Evolutionary conservation across 805 yeast genomes (phyloP).

Genomic region (Candida berthetii): DNA sequence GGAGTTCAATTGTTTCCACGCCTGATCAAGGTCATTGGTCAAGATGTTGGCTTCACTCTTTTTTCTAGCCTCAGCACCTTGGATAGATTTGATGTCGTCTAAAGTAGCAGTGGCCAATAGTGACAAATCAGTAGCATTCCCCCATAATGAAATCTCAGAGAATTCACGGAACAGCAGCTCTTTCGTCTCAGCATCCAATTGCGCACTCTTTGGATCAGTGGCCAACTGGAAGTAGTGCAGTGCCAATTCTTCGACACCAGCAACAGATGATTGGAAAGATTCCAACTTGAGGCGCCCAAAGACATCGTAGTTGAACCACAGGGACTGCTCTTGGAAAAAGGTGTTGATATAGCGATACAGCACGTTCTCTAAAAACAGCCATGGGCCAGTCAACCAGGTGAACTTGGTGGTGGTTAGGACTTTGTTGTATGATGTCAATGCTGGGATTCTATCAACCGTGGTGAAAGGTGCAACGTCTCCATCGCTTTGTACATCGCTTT

Average conservation of each 20-base stretch:
- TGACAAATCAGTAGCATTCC: conserved; percentile 94
- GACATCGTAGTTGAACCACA: conserved; percentile 56
- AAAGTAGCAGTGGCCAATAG: conserved; percentile 81
- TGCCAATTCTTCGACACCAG: conserved; percentile 81
- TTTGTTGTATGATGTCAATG: conserved; percentile 55
- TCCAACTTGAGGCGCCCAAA: conserved; percentile 64
- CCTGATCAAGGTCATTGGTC: conserved; percentile 63
- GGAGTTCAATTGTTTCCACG: conserved; percentile 47
- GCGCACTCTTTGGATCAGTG: conserved; percentile 17
- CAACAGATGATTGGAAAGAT: conserved; percentile 67
- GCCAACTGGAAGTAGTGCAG: conserved; percentile 44
- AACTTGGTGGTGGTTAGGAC: conserved; percentile 29
- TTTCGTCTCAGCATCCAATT: conserved; percentile 34
- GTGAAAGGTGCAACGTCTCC: conserved; percentile 34
- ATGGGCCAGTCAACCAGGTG: conserved; percentile 83
- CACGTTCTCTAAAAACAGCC: conserved; percentile 86
- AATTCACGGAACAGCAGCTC: conserved; percentile 72
- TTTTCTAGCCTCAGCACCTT: conserved; percentile 83
- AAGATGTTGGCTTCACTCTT: conserved; percentile 75
- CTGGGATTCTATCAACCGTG: conserved; percentile 30
- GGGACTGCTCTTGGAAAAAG: conserved; percentile 30
- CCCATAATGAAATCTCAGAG: conserved; percentile 90
- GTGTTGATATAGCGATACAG: conserved; percentile 63
- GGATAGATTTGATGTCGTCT: conserved; percentile 86
- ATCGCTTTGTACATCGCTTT: conserved; percentile 37